Evolutionary conservation across 495 filamentous ascomycete genomes (phyloP), one percentile per base, ranked within the genome.

Genomic region (Aspergillus hancockii): DNA sequence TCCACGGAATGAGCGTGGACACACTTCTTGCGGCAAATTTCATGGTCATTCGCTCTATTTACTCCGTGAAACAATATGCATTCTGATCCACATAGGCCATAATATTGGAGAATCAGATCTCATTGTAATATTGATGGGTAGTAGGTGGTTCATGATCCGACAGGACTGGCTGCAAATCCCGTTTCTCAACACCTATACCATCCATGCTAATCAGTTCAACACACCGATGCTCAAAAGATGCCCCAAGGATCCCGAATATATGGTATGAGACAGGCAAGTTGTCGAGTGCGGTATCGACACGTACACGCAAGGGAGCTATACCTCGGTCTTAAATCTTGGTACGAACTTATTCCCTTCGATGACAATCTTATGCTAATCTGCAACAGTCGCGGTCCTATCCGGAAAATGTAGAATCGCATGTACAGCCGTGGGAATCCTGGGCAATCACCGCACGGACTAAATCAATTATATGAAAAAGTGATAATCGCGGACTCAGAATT

Each of bases 101-200:
- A 59, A 59, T 21, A 8, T 50, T 5, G 61, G 61, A 28, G 50
- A 63, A 34, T 63, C 61, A 0, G 56, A 63, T 22, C 31, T 51
- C 21, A 56, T 63, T 8, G 59, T 55, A 18, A 51, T 56, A 13
- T 16, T 63, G 32, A 23, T 63, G 19, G 55, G 56, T 18, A 30
- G 55, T n/a, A 55, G 61, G 61, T 63, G 61, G 61, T 63, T 63
- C 28, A 30, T 63, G n/a, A 56, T 63, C 3, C 41, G 61, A n/a
- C 61, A 63, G 18, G 61, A 63, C 34, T 63, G 61, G 61, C 28
- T 63, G 23, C 61, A 63, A 31, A 63, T 63, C 23, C 61, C 61
- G 4, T 56, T 51, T 25, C 59, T 53, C 32, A 63, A 63, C 22
- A 63, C 56, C 7, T 63, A 59, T 25, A 59, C 47, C 22, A 63